phyloP scores from a whole-genome alignment of 371 early-diverging fungal species.

The Syncephalastrum racemosum region DNA sequence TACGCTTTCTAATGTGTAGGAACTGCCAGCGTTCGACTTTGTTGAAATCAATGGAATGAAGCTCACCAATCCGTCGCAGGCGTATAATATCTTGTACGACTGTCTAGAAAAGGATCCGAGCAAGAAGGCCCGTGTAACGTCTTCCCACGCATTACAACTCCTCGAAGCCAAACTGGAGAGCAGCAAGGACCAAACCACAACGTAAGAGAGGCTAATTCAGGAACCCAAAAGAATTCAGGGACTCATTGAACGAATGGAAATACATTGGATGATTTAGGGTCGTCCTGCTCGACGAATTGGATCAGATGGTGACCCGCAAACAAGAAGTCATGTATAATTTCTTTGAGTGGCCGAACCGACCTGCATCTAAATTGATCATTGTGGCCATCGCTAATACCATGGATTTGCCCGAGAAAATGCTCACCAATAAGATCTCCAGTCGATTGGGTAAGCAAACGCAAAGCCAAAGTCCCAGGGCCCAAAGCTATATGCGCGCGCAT shows the following conservation, averaged over 20 bases:
- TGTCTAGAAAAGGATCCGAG: constrained; percentile 36
- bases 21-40: constrained; percentile 75
- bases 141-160: constrained; percentile 76
- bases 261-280: constrained; percentile 53
- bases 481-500: too few species aligned
- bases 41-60: constrained; percentile 97
- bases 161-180: constrained; percentile 71
- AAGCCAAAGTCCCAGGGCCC: too few species aligned
- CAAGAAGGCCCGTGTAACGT: constrained; percentile 58
- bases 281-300: constrained; percentile 97
- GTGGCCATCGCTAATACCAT: constrained; percentile 99
- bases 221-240: not conserved
- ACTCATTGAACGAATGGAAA: too few species aligned
- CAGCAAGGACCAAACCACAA: constrained; percentile 37
- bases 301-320: constrained; percentile 89
- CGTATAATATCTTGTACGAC: constrained; percentile 85
- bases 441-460: constrained; percentile 72
- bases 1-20: constrained; percentile 33
- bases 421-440: constrained; percentile 92
- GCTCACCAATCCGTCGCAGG: constrained; percentile 87
- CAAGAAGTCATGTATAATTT: constrained; percentile 97
- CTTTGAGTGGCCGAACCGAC: constrained; percentile 94
- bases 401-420: constrained; percentile 95
- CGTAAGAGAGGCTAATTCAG: constrained; percentile 21
- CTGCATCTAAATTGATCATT: constrained; percentile 82